Base-by-base conservation (phyloP, 768 basidiomycete genomes). In the Terana coerulea region DNA sequence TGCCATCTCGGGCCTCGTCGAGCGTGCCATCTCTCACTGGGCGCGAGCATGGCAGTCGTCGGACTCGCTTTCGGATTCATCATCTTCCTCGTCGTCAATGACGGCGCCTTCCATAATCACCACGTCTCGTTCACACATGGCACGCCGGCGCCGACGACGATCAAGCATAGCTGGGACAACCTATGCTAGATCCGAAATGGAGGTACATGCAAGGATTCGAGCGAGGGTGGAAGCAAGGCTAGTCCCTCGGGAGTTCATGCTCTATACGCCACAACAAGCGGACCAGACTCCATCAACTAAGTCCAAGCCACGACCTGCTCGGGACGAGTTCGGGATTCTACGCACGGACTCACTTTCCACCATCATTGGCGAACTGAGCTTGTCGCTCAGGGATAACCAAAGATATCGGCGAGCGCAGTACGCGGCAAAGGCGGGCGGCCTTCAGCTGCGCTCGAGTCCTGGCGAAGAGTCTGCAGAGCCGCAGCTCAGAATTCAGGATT, bases 21-120 rank as follows among this genome's bases (percentile, higher is more conserved):
- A 90, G 57, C 73, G 77, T 43, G 86, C 86, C 6, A 86, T 88
- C 52, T 69, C 82, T 31, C 77, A 81, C 53, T 90, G 87, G 87
- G 85, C 86, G 19, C 72, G 80, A 54, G 73, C 75, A 35, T 75
- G 73, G 60, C 68, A 70, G 1, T 70, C 74, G 0, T 75, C 75
- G 2, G 28, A 60, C n/a, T 73, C 77, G 1, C 72, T 73, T 1
- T 74, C 76, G 0, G 75, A 77, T 3, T 67, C 72, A 2, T 59
- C 60, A 59, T 72, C 65, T 61, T 75, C 72, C 25, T 67, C 64
- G 24, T 70, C 73, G n/a, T 75, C 77, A 24, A 64, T n/a, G n/a
- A n/a, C 69, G 46, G 49, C 53, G 42, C 35, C 43, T 14, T 52
- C 61, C 53, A 50, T 70, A 53, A 71, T 76, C 12, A 61, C 71